These are phyloP conservation scores for Carex pumila DNA, from an alignment of 176 grass and related monocot species.

Conservation along the genomic window DNA sequence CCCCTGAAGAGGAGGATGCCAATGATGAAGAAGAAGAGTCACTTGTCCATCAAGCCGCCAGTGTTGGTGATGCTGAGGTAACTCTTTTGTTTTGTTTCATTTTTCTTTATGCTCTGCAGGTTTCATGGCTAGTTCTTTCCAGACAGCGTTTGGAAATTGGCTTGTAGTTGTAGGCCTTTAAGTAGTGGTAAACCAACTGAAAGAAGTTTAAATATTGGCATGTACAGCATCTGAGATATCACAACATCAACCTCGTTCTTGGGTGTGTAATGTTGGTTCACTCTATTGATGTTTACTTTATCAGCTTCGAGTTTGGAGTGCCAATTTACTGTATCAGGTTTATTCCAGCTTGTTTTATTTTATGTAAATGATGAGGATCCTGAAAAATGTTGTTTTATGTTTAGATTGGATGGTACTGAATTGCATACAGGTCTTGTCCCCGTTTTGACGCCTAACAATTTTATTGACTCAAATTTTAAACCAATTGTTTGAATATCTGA, in stretches of 20 bases:
- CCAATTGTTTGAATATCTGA: not conserved
- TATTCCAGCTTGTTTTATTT: no score
- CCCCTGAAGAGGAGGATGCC: constrained; percentile 62
- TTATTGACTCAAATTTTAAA: not conserved
- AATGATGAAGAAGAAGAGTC: constrained; percentile 70
- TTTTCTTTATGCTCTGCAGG: not conserved
- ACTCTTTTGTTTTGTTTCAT: not conserved
- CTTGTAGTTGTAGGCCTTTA: not conserved
- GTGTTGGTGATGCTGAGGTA: constrained; percentile 89
- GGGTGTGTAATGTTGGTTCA: not conserved
- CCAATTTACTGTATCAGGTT: not conserved
- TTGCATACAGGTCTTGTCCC: not conserved
- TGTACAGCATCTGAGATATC: not conserved
- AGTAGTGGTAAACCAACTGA: not conserved
- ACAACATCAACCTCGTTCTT: not conserved
- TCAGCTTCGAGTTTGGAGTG: not conserved
- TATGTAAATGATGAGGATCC: no score
- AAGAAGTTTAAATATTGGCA: no score
- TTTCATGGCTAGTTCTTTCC: not conserved
- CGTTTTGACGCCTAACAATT: not conserved
- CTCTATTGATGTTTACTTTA: not conserved
- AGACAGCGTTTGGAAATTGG: not conserved
- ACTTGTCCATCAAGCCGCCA: constrained; percentile 76
- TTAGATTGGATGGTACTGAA: not conserved
- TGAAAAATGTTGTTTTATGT: no score